These are phyloP conservation scores for Hypocreales sp. DNA, from an alignment of 2,329 filamentous ascomycete species.

Conservation along the genomic window DNA sequence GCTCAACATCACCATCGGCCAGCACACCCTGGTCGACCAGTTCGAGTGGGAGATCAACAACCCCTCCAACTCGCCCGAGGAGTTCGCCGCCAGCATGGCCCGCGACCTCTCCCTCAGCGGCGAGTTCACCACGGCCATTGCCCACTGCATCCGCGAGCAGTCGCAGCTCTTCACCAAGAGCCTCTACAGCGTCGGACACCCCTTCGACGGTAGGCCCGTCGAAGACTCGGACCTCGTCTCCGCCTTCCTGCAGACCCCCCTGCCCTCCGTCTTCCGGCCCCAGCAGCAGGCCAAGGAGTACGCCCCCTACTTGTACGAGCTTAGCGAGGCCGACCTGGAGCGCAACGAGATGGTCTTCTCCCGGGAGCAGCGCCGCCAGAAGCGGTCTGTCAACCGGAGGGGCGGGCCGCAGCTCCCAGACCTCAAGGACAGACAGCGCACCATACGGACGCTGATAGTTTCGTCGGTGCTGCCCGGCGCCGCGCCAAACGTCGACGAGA, in stretches of 20 bases:
- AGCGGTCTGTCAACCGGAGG: constrained; percentile 84
- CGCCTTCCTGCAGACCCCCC: constrained; percentile 72
- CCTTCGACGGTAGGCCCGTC: constrained; percentile 84
- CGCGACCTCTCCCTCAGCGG: constrained; percentile 80
- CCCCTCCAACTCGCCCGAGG: constrained; percentile 81
- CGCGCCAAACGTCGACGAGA: constrained; percentile 65
- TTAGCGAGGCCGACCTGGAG: constrained; percentile 81
- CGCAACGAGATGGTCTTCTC: constrained; percentile 85
- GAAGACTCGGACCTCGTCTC: constrained; percentile 82
- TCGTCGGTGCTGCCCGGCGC: constrained; percentile 86
- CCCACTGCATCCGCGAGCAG: constrained; percentile 94
- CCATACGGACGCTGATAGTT: constrained; percentile 81
- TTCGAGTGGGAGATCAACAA: constrained; percentile 99
- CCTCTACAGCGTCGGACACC: constrained; percentile 82
- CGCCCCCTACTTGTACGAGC: constrained; percentile 83
- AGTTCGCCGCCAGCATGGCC: constrained; percentile 82
- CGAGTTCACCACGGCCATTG: constrained; percentile 94
- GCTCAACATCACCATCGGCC: constrained; percentile 92
- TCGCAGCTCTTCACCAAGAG: constrained; percentile 87
- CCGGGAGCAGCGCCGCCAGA: constrained; percentile 84
- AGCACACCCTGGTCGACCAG: constrained; percentile 86
- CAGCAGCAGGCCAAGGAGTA: constrained; percentile 91
- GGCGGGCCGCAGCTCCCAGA: constrained; percentile 91
- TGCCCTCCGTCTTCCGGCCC: constrained; percentile 72
- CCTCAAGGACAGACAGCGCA: constrained; percentile 84